phyloP scores from a whole-genome alignment of 139 green algal genomes.

The Nannochloris sp. region DNA sequence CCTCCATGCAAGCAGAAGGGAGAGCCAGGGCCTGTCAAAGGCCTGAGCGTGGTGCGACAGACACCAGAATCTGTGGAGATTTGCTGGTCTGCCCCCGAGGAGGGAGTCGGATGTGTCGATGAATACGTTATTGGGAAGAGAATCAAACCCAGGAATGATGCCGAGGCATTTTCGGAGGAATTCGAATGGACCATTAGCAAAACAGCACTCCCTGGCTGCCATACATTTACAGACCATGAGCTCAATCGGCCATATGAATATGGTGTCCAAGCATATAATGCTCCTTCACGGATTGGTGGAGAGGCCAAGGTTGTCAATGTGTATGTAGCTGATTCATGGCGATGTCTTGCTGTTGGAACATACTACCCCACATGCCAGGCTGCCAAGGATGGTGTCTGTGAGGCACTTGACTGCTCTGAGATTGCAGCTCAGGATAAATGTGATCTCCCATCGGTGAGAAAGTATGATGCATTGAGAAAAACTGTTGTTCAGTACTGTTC shows the following conservation, averaged over 20 bases:
- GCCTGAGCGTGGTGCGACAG: neutral
- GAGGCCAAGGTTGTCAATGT: neutral
- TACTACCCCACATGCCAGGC: conserved; percentile 16
- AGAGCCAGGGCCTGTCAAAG: neutral
- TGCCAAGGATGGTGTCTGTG: conserved; percentile 6
- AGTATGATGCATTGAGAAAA: neutral
- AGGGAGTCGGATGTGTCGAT: neutral
- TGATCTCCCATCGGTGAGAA: conserved; percentile 12
- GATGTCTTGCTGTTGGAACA: conserved; percentile 7
- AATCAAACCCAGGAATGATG: neutral
- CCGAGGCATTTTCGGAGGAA: neutral
- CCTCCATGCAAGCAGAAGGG: neutral
- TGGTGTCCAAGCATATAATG: conserved; percentile 14
- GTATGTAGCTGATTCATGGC: conserved; percentile 6
- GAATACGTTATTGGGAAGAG: neutral
- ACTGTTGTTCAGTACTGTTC: conserved; percentile 15
- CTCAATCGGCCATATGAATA: conserved; percentile 6
- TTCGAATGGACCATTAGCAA: neutral
- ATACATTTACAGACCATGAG: conserved; percentile 5
- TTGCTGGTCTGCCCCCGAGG: neutral
- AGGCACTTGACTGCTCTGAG: conserved; percentile 10
- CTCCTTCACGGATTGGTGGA: neutral
- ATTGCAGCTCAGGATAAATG: conserved; percentile 10
- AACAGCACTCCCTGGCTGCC: conserved; percentile 2
- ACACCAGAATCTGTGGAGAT: neutral